A percentile compares a stretch with the other conserved stretches of the same genome.
Conservation (phyloP, 2,329 filamentous ascomycete species). For the Karstenula rhodostoma region DNA sequence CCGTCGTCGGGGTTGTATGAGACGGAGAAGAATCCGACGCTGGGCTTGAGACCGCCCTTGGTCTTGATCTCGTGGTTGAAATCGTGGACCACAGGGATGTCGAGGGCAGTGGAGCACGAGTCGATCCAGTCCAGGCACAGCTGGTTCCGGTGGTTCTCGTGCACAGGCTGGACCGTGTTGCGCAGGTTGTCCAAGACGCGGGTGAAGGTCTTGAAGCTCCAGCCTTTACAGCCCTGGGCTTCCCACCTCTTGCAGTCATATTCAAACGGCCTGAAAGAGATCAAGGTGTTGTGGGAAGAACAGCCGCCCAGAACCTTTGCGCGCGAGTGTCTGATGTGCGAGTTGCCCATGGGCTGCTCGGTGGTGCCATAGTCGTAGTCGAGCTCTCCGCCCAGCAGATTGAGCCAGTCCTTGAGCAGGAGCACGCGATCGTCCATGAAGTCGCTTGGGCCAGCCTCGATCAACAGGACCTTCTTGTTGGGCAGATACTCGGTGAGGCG, state of each 20-base stretch:
- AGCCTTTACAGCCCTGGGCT: conserved; percentile 80
- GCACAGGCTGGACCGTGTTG: conserved; percentile 90
- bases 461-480: conserved; percentile 79
- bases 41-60: conserved; percentile 75
- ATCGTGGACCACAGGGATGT: conserved; percentile 82
- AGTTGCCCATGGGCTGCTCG: conserved; percentile 91
- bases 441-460: conserved; percentile 90
- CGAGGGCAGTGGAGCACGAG: conserved; percentile 78
- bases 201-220: conserved; percentile 86
- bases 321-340: conserved; percentile 87
- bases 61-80: conserved; percentile 85
- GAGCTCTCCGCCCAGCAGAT: conserved; percentile 81
- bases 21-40: conserved; percentile 89
- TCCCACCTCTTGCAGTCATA: conserved; percentile 90
- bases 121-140: conserved; percentile 90
- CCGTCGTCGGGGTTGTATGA: conserved; percentile 91
- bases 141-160: conserved; percentile 85
- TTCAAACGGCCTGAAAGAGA: conserved; percentile 90
- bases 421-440: conserved; percentile 88
- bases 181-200: conserved; percentile 82
- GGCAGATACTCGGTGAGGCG: conserved; percentile 84
- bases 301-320: conserved; percentile 93
- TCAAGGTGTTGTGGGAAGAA: conserved; percentile 92
- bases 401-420: conserved; percentile 86
- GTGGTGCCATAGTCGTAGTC: conserved; percentile 92